phyloP scores from a whole-genome alignment of 2,329 filamentous ascomycete species.

The Chaetomium sp. region DNA sequence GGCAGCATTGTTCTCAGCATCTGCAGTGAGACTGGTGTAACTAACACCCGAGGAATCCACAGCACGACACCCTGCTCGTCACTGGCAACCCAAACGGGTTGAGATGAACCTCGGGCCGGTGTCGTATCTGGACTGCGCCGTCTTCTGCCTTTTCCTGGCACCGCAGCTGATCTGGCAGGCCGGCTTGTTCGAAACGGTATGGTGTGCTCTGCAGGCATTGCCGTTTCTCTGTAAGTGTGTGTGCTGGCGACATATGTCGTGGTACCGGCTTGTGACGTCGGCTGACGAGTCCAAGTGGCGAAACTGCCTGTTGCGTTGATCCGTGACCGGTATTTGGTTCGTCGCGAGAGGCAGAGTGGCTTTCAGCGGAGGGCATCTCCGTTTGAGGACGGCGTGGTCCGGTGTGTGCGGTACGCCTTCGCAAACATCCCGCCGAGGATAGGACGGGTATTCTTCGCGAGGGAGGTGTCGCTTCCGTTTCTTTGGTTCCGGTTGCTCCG shows the following conservation, averaged over 20 bases:
- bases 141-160: conserved; percentile 70
- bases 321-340: not conserved
- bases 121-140: conserved; percentile 73
- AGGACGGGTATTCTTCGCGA: conserved; percentile 12
- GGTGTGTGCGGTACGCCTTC: conserved; percentile 13
- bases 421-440: conserved; percentile 10
- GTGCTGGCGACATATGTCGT: not conserved
- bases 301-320: conserved; percentile 2
- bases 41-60: not conserved
- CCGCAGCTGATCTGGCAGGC: conserved; percentile 72
- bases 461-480: conserved; percentile 14
- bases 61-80: not conserved
- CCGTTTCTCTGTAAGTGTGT: conserved; percentile 8
- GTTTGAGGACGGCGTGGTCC: conserved; percentile 11
- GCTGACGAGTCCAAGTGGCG: not conserved
- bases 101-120: conserved; percentile 40
- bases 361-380: not conserved
- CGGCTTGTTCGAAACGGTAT: conserved; percentile 60
- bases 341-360: not conserved
- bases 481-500: conserved; percentile 13
- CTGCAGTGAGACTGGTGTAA: not conserved
- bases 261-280: not conserved
- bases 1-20: not conserved
- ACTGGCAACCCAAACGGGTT: not conserved
- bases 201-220: conserved; percentile 53